Conservation (phyloP, 768 basidiomycete genomes). For the Mycena indigotica region DNA sequence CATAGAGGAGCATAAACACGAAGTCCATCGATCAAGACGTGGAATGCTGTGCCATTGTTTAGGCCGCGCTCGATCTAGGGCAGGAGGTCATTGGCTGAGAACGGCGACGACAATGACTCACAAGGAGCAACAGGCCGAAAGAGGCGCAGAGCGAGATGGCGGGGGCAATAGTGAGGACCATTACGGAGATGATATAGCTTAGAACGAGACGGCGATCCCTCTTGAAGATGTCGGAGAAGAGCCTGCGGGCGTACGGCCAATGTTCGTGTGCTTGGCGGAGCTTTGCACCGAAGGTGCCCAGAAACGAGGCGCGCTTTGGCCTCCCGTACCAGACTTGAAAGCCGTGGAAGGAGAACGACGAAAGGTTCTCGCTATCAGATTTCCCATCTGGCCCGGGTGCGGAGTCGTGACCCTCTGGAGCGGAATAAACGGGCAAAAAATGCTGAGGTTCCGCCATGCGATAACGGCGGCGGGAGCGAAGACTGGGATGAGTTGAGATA, state of each 20-base stretch:
- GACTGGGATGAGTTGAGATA: neutral
- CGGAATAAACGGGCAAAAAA: neutral
- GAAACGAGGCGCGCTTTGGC: neutral
- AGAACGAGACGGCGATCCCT: conserved; percentile 23
- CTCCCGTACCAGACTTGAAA: neutral
- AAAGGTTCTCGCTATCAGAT: neutral
- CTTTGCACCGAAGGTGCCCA: neutral
- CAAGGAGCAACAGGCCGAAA: conserved; percentile 32
- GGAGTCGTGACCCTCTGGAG: neutral
- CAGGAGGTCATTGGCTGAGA: neutral
- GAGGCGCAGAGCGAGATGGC: conserved; percentile 37
- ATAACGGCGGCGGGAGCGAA: neutral
- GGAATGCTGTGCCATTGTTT: neutral
- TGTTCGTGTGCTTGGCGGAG: neutral
- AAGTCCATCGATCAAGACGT: neutral
- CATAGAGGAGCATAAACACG: neutral
- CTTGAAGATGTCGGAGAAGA: conserved; percentile 26
- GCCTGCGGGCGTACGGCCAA: conserved; percentile 16
- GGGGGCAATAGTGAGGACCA: conserved; percentile 34
- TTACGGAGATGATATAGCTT: conserved; percentile 27
- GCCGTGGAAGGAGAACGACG: neutral
- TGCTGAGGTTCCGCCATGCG: neutral
- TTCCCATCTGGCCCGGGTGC: neutral
- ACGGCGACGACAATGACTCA: conserved; percentile 11
- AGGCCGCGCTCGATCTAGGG: neutral